Percentiles rank a stretch among this genome's conserved stretches.
phyloP scores from a whole-genome alignment of 495 filamentous ascomycete genomes.

The Xylaria cubensis region DNA sequence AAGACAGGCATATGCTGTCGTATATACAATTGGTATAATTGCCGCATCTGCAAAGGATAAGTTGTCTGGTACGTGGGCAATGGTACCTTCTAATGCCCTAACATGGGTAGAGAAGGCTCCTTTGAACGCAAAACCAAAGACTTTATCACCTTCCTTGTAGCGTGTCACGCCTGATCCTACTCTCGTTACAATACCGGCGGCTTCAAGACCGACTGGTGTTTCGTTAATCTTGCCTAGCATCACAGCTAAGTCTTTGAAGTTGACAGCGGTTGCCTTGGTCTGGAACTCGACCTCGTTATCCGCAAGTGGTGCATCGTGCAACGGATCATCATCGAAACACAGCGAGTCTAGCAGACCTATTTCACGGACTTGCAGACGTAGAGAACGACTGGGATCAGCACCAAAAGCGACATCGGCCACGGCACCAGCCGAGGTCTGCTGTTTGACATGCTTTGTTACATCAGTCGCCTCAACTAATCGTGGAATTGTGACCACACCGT shows the following conservation, averaged over 20 bases:
- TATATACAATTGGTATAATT: constrained; percentile 10
- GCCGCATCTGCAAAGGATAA: neutral
- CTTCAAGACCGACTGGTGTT: neutral
- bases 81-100: neutral
- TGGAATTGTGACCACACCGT: neutral
- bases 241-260: constrained; percentile 1
- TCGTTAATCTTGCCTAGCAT: constrained; percentile 5
- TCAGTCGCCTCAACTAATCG: neutral
- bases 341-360: neutral
- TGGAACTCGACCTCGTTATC: neutral
- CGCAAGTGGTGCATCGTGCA: neutral
- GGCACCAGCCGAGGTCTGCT: neutral
- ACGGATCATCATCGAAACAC: neutral
- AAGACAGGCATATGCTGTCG: constrained; percentile 11
- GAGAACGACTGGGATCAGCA: neutral
- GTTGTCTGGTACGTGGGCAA: neutral
- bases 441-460: constrained; percentile 1
- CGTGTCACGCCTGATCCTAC: neutral
- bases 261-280: neutral
- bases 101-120: neutral
- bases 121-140: neutral
- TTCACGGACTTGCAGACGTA: neutral
- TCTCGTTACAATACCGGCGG: neutral
- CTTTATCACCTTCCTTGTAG: neutral
- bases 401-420: constrained; percentile 1